Conservation (phyloP, 805 yeast species). For the Wickerhamiella kurtzmanii region DNA sequence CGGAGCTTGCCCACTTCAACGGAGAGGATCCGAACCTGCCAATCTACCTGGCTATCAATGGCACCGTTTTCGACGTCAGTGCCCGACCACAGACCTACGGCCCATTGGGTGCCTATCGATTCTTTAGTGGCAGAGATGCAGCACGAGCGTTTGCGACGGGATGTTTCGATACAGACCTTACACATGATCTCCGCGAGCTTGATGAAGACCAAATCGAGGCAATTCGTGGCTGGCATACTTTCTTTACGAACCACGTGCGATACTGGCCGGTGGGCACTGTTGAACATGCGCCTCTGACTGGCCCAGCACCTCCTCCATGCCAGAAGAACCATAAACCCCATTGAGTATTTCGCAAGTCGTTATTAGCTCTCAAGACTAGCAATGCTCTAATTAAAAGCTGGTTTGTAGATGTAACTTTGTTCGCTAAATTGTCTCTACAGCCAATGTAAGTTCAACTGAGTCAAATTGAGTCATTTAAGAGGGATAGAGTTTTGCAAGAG, state of each 20-base stretch:
- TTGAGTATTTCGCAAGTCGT: too few relatives aligned
- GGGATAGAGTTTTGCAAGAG: too few relatives aligned
- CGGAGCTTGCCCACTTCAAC: constrained; percentile 36
- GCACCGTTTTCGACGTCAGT: constrained; percentile 52
- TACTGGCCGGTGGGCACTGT: constrained; percentile 58
- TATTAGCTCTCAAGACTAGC: too few relatives aligned
- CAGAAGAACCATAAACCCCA: constrained; percentile 12
- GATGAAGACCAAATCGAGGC: constrained; percentile 32
- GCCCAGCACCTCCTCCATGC: constrained; percentile 43
- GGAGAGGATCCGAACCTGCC: constrained; percentile 40
- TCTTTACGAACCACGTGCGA: constrained; percentile 31
- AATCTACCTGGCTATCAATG: constrained; percentile 45
- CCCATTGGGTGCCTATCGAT: constrained; percentile 41
- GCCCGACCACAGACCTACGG: constrained; percentile 40
- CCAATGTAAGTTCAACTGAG: too few relatives aligned
- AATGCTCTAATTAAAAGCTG: too few relatives aligned
- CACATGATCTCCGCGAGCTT: constrained; percentile 54
- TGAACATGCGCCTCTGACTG: constrained; percentile 31
- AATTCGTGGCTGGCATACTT: constrained; percentile 40
- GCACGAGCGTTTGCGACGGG: constrained; percentile 63
- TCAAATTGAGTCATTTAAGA: too few relatives aligned
- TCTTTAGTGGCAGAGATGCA: constrained; percentile 52
- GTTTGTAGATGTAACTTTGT: too few relatives aligned
- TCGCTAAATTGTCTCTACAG: too few relatives aligned
- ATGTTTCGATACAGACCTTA: constrained; percentile 47